Evolutionary conservation across 2,329 filamentous ascomycete genomes (phyloP).

Genomic region (Arthrobotrys megalospora): DNA sequence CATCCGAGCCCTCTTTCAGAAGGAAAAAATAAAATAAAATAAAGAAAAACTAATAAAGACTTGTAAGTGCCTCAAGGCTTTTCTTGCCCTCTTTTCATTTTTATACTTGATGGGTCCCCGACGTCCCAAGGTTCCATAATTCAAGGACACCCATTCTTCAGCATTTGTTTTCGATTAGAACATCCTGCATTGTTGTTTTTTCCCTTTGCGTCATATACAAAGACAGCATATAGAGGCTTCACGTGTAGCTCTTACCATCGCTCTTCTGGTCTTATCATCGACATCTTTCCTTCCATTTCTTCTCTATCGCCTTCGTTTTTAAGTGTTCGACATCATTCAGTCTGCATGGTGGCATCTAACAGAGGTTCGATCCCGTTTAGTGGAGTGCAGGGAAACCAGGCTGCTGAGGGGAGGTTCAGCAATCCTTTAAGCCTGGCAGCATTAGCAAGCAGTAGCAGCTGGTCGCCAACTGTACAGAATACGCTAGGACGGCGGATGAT

Average conservation of each 20-base stretch:
- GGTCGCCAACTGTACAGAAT: slow-evolving; percentile 54
- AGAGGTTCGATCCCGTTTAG: slow-evolving; percentile 59
- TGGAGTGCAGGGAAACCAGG: slow-evolving; percentile 58
- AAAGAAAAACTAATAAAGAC: slow-evolving; percentile 53
- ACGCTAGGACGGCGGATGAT: slow-evolving; percentile 58
- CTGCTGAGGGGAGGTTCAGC: slow-evolving; percentile 58
- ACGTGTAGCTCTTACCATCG: slow-evolving; percentile 43
- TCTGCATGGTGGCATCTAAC: slow-evolving; percentile 61
- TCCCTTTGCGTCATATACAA: slow-evolving; percentile 60
- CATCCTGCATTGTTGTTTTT: slow-evolving; percentile 58
- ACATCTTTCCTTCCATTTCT: slow-evolving; percentile 36
- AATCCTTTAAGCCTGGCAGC: slow-evolving; percentile 59
- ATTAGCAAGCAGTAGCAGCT: slow-evolving; percentile 53
- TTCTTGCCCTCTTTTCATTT: slow-evolving; percentile 61
- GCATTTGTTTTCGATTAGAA: slow-evolving; percentile 57
- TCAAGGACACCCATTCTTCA: slow-evolving; percentile 58
- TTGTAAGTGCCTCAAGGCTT: slow-evolving; percentile 59
- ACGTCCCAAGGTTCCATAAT: slow-evolving; percentile 53
- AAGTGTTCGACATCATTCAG: slow-evolving; percentile 48
- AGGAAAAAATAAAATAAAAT: slow-evolving; percentile 50
- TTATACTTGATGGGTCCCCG: slow-evolving; percentile 59
- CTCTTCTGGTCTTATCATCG: slow-evolving; percentile 42
- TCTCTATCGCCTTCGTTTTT: slow-evolving; percentile 37
- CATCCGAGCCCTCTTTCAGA: slow-evolving; percentile 60
- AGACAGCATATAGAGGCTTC: slow-evolving; percentile 58